Base-by-base conservation (phyloP, 2,329 filamentous ascomycete genomes). In the Botrytis byssoidea region DNA sequence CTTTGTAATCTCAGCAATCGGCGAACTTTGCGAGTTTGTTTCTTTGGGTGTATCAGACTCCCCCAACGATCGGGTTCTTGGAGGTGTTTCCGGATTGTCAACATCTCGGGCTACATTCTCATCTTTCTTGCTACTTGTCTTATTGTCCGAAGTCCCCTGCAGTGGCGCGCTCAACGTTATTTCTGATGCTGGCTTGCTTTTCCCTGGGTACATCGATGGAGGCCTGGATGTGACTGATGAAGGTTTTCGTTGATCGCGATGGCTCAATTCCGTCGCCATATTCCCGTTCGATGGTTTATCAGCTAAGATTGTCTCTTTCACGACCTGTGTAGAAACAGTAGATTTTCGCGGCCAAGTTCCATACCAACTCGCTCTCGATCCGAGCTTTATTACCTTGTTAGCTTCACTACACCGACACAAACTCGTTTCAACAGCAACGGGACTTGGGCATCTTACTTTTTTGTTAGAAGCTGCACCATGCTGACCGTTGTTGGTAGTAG, bases 281-380 rank as follows among this genome's bases (percentile, higher is more conserved):
- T 73, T 60, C 20, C 74, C 76, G 69, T 78, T 81, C n/a, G 74
- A 75, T 16, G 78, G 72, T 73, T 80, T 81, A 70, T 73, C 88
- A 44, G 88, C 89, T 64, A 88, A 81, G 42, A 91, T 90, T 20
- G 86, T 88, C 79, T 91, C 89, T 76, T 85, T 85, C 5, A 88
- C 88, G 63, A 91, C 83, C 70, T 89, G 87, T 9, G 87, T 90
- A 14, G 88, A 91, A 42, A 89, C 85, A 25, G 84, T 82, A 10
- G 89, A 87, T 78, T 71, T 74, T 40, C 86, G 84, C 29, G 88
- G 86, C 88, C 88, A 90, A 29, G 89, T 80, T 37, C 88, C 88
- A 80, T 91, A 91, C 89, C 89, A 91, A 80, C 88, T 90, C 35
- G 75, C 74, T 32, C 77, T 80, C 14, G 76, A 69, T 57, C 77